Conservation (phyloP, 768 basidiomycete genomes). For the Termitomyces sp. region DNA sequence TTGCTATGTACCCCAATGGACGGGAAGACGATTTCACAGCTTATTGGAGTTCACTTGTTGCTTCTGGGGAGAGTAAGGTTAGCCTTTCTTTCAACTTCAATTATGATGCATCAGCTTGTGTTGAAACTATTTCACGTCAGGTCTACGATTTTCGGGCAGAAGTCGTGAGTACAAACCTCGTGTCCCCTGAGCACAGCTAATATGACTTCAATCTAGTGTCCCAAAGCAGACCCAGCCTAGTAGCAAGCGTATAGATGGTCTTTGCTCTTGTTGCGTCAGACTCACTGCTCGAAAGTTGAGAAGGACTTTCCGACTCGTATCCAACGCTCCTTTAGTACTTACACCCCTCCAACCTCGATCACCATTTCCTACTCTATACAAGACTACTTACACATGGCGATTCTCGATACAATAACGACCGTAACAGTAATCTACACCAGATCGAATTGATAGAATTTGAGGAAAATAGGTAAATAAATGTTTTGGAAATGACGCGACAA, state of each 20-base stretch:
- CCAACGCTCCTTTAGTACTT: no score
- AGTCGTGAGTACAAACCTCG: background rate
- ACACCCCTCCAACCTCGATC: no score
- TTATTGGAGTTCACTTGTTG: conserved; percentile 3
- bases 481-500: conserved; percentile 7
- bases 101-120: no score
- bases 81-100: background rate
- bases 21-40: conserved; percentile 3
- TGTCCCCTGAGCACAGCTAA: background rate
- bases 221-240: background rate
- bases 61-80: background rate
- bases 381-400: no score
- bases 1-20: background rate
- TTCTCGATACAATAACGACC: no score
- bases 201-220: background rate
- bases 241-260: no score
- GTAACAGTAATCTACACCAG: no score
- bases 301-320: no score
- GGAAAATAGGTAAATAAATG: background rate
- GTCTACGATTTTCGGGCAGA: background rate
- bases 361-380: no score
- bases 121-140: background rate
- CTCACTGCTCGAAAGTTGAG: no score
- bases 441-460: no score
- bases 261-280: no score